These are phyloP conservation scores for Colletotrichum sp. DNA, from an alignment of 2,329 filamentous ascomycete species.

Conservation along the genomic window DNA sequence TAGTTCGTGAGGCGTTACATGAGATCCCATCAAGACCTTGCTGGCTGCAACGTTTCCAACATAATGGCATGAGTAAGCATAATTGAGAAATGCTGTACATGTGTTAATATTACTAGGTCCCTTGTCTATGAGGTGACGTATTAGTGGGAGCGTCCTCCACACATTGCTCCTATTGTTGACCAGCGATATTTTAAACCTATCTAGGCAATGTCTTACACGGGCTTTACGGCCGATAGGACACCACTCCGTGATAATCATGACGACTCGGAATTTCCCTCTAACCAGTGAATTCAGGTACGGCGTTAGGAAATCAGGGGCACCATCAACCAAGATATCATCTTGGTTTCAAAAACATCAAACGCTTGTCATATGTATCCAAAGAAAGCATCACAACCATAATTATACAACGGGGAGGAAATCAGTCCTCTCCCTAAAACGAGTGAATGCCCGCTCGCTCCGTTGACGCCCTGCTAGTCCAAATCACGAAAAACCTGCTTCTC, in stretches of 20 bases:
- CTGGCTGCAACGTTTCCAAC: too few species aligned
- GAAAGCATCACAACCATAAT: neutral
- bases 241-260: too few species aligned
- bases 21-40: too few species aligned
- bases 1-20: neutral
- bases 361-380: neutral
- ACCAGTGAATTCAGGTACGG: rapidly evolving
- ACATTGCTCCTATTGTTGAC: rapidly evolving
- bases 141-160: neutral
- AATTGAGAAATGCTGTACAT: too few species aligned
- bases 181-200: neutral
- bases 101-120: rapidly evolving
- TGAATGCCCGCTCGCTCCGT: neutral
- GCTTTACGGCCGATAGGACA: neutral
- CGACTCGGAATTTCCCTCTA: rapidly evolving
- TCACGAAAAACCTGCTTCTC: neutral
- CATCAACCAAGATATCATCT: too few species aligned
- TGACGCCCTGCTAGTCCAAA: neutral
- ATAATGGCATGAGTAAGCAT: too few species aligned
- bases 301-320: too few species aligned
- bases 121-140: rapidly evolving
- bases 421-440: neutral
- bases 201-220: neutral
- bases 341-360: neutral
- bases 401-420: neutral